These are phyloP conservation scores for Epichloe aotearoae DNA, from an alignment of 2,329 filamentous ascomycete species.

Conservation along the genomic window DNA sequence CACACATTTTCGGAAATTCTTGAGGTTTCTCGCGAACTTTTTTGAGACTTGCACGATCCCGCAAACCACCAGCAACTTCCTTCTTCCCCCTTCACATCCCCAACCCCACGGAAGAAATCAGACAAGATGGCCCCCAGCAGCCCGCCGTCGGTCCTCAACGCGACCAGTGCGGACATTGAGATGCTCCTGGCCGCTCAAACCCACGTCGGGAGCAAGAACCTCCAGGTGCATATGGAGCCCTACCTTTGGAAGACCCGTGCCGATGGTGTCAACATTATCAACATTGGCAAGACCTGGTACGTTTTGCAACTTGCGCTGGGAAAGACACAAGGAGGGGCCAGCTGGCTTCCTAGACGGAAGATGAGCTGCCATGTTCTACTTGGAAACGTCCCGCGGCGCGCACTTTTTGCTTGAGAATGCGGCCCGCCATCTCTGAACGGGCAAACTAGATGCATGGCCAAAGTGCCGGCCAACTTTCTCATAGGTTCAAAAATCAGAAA, in stretches of 20 bases:
- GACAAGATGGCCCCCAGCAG: slow-evolving; percentile 90
- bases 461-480: background rate
- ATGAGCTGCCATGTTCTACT: background rate
- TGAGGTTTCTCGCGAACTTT: slow-evolving; percentile 29
- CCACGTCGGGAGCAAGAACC: slow-evolving; percentile 97
- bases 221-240: slow-evolving; percentile 98
- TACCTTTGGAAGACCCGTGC: slow-evolving; percentile 99
- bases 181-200: slow-evolving; percentile 94
- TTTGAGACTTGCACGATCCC: slow-evolving; percentile 15
- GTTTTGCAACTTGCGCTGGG: slow-evolving; percentile 17
- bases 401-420: background rate
- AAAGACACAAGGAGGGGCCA: no score
- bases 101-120: slow-evolving; percentile 25
- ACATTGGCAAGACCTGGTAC: slow-evolving; percentile 99
- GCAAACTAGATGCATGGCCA: no score
- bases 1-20: slow-evolving; percentile 28
- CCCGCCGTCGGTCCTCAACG: slow-evolving; percentile 90
- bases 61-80: slow-evolving; percentile 13
- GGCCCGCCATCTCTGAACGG: background rate
- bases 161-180: slow-evolving; percentile 97
- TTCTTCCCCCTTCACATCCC: slow-evolving; percentile 17
- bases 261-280: slow-evolving; percentile 97
- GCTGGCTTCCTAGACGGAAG: background rate
- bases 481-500: background rate
- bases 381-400: background rate